Conservation (phyloP, 768 basidiomycete genomes). For the Pulveroboletus sp. region DNA sequence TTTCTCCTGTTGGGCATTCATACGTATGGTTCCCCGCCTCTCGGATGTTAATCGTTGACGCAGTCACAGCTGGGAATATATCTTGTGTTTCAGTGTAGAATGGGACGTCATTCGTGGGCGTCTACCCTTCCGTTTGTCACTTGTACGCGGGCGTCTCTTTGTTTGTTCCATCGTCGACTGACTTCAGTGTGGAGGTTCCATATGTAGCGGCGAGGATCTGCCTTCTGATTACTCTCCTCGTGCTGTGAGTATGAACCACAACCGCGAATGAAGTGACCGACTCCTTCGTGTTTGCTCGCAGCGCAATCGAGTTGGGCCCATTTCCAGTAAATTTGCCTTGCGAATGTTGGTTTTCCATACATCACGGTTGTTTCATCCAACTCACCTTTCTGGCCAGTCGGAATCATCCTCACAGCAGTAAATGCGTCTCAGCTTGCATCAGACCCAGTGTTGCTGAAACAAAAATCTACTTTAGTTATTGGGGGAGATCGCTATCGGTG, state of each 20-base stretch:
- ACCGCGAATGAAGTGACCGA: no score
- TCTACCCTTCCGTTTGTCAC: conserved; percentile 23
- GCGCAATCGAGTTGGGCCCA: not conserved
- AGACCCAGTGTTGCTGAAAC: not conserved
- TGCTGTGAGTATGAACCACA: conserved; percentile 4
- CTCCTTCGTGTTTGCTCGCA: not conserved
- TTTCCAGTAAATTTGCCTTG: conserved; percentile 1
- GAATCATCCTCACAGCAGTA: conserved; percentile 2
- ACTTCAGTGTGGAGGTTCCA: conserved; percentile 14
- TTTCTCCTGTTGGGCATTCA: conserved; percentile 18
- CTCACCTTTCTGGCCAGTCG: conserved; percentile 6
- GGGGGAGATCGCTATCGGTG: conserved; percentile 9
- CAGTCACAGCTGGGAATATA: conserved; percentile 25
- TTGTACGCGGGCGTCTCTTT: conserved; percentile 13
- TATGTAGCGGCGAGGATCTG: conserved; percentile 22
- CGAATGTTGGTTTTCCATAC: conserved; percentile 15
- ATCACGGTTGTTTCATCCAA: not conserved
- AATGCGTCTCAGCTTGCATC: not conserved
- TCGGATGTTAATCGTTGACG: not conserved
- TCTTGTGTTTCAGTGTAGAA: conserved; percentile 17
- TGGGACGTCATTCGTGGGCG: conserved; percentile 17
- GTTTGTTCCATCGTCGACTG: not conserved
- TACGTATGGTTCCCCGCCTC: conserved; percentile 7
- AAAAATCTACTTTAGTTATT: not conserved
- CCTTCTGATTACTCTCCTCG: conserved; percentile 11